These are phyloP conservation scores for Trichothecium roseum DNA, from an alignment of 2,329 filamentous ascomycete species.

Conservation along the genomic window DNA sequence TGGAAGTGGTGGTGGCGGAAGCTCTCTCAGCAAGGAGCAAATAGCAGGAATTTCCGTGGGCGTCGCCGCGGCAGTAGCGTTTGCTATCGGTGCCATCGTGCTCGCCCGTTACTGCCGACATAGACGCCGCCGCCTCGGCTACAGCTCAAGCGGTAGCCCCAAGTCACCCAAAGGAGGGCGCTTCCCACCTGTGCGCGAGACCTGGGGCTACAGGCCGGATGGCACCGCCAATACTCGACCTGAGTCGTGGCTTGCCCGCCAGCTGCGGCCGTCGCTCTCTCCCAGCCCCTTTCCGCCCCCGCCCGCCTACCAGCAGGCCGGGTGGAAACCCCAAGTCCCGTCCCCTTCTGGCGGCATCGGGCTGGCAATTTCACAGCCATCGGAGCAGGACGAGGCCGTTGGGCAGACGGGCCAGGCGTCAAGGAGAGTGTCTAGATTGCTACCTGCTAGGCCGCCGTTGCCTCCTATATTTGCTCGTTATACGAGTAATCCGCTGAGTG, in stretches of 20 bases:
- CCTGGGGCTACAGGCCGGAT: slow-evolving; percentile 21
- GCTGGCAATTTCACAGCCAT: slow-evolving; percentile 1
- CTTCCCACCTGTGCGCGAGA: slow-evolving; percentile 17
- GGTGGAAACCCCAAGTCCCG: slow-evolving; percentile 11
- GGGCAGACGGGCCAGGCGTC: slow-evolving; percentile 5
- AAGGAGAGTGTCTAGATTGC: slow-evolving; percentile 29
- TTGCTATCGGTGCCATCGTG: slow-evolving; percentile 38
- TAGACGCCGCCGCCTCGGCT: slow-evolving; percentile 24
- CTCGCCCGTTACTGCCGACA: slow-evolving; percentile 29
- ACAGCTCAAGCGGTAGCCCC: slow-evolving; percentile 22
- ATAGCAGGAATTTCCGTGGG: slow-evolving; percentile 50
- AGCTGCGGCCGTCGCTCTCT: slow-evolving; percentile 11
- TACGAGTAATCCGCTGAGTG: background rate
- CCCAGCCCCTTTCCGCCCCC: slow-evolving; percentile 10
- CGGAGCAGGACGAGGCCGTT: background rate
- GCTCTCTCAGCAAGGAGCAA: slow-evolving; percentile 27
- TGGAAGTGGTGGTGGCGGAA: background rate
- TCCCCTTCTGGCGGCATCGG: slow-evolving; percentile 1
- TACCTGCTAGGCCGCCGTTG: slow-evolving; percentile 36
- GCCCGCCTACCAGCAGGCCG: slow-evolving; percentile 16
- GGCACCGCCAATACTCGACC: slow-evolving; percentile 12
- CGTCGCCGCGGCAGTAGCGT: slow-evolving; percentile 33
- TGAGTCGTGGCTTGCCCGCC: slow-evolving; percentile 16
- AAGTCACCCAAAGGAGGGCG: background rate
- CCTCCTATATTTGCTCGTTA: slow-evolving; percentile 11